These are phyloP conservation scores for Pseudogymnoascus sp. DNA, from an alignment of 2,329 filamentous ascomycete genomes.

Conservation along the genomic window DNA sequence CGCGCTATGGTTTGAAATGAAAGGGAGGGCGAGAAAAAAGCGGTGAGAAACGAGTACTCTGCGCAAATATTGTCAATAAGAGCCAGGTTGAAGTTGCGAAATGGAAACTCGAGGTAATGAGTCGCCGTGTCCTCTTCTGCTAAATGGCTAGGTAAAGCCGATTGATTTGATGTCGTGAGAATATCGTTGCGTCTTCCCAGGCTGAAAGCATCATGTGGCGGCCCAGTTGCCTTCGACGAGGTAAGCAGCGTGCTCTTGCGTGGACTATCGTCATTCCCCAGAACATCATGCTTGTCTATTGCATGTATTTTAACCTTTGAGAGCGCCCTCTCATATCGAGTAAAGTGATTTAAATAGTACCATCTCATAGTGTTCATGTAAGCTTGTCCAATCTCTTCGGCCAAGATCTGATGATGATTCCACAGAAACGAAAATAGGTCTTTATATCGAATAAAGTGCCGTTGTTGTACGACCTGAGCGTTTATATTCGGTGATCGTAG, in stretches of 20 bases:
- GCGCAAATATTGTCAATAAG: conserved; percentile 88
- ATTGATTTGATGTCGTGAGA: conserved; percentile 62
- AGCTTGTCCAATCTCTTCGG: conserved; percentile 81
- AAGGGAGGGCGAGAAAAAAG: conserved; percentile 76
- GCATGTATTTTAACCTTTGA: conserved; percentile 76
- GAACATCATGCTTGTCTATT: conserved; percentile 73
- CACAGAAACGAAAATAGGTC: conserved; percentile 81
- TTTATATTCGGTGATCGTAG: conserved; percentile 93
- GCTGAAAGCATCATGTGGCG: conserved; percentile 78
- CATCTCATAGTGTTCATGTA: conserved; percentile 98
- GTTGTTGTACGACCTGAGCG: conserved; percentile 91
- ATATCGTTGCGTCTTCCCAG: conserved; percentile 80
- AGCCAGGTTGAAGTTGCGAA: conserved; percentile 90
- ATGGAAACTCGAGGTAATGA: conserved; percentile 84
- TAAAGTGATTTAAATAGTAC: conserved; percentile 93
- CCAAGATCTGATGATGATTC: conserved; percentile 71
- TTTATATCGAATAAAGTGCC: conserved; percentile 80
- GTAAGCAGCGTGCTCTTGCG: conserved; percentile 55
- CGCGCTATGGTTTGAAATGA: conserved; percentile 70
- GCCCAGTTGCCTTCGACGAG: conserved; percentile 40
- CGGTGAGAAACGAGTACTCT: conserved; percentile 87
- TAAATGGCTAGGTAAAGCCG: conserved; percentile 76
- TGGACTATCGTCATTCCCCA: conserved; percentile 68
- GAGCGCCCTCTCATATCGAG: conserved; percentile 74
- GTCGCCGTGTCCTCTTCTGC: conserved; percentile 81